These are phyloP conservation scores for Schizosaccharomyces octosporus DNA, from an alignment of 805 yeast genomes.

Conservation along the genomic window DNA sequence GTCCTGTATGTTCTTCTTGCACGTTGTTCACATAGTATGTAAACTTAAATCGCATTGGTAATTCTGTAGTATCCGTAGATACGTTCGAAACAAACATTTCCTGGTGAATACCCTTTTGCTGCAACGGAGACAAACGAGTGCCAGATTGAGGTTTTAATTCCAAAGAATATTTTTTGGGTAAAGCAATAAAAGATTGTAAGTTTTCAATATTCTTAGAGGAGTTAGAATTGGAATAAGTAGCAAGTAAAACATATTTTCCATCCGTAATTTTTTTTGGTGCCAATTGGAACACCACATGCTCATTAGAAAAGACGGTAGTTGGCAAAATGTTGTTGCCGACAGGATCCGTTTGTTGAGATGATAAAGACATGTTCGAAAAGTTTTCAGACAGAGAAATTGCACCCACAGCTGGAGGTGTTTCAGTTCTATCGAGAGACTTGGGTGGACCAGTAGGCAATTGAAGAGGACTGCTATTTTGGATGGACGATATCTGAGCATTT, in stretches of 20 bases:
- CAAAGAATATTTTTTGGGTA: neutral
- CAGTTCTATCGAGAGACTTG: too few species aligned
- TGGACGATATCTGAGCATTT: neutral
- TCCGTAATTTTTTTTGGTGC: neutral
- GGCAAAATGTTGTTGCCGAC: neutral
- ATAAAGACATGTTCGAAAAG: too few species aligned
- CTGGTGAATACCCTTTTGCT: neutral
- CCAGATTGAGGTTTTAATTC: slow-evolving; percentile 1
- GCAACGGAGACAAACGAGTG: neutral
- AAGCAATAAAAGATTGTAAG: neutral
- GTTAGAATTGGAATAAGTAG: neutral
- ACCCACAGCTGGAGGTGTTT: too few species aligned
- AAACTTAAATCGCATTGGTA: neutral
- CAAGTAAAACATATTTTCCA: neutral
- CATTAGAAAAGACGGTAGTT: neutral
- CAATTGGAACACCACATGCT: neutral
- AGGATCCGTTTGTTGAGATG: too few species aligned
- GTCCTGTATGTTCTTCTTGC: neutral
- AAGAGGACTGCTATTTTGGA: too few species aligned
- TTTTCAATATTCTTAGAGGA: neutral
- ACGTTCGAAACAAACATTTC: neutral
- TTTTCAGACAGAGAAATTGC: too few species aligned
- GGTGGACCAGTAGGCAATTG: too few species aligned
- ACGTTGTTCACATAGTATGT: neutral
- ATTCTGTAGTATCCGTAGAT: neutral